These are phyloP conservation scores for Alternaria brassicicola DNA, from an alignment of 2,329 filamentous ascomycete species.

Conservation along the genomic window DNA sequence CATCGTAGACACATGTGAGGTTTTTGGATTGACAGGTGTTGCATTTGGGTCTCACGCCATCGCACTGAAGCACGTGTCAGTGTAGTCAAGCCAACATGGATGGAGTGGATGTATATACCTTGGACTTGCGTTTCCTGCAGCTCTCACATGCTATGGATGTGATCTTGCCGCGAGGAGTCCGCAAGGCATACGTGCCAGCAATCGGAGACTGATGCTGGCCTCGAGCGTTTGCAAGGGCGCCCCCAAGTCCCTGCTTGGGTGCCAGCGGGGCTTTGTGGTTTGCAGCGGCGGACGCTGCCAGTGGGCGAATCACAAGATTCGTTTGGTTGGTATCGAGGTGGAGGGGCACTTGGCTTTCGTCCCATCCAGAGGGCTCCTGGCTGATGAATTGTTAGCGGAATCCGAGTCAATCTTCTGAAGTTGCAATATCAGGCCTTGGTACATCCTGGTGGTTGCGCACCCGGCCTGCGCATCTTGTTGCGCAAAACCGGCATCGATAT, in stretches of 20 bases:
- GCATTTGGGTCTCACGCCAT: conserved; percentile 48
- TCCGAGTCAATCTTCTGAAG: conserved; percentile 7
- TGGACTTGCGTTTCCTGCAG: conserved; percentile 49
- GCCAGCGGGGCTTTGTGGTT: conserved; percentile 46
- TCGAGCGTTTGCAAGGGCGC: conserved; percentile 38
- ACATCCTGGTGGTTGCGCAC: background rate
- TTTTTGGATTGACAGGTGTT: conserved; percentile 50
- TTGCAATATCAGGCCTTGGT: conserved; percentile 12
- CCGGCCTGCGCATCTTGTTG: conserved; percentile 18
- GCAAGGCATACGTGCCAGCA: conserved; percentile 45
- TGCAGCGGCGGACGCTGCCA: conserved; percentile 30
- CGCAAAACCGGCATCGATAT: conserved; percentile 18
- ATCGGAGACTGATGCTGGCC: conserved; percentile 46
- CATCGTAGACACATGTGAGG: conserved; percentile 47
- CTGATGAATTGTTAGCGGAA: conserved; percentile 36
- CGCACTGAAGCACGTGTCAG: conserved; percentile 38
- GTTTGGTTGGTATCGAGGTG: conserved; percentile 40
- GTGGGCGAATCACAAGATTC: conserved; percentile 39
- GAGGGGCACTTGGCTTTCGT: conserved; percentile 35
- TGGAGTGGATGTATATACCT: conserved; percentile 27
- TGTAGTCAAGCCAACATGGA: background rate
- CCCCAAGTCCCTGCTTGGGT: conserved; percentile 45
- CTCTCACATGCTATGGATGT: conserved; percentile 50
- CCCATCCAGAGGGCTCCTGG: conserved; percentile 39
- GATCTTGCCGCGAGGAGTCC: conserved; percentile 48